A percentile compares a stretch with the other conserved stretches of the same genome.
Evolutionary conservation across 1,284 basidiomycete species (phyloP).

Genomic region (Trametes versicolor): DNA sequence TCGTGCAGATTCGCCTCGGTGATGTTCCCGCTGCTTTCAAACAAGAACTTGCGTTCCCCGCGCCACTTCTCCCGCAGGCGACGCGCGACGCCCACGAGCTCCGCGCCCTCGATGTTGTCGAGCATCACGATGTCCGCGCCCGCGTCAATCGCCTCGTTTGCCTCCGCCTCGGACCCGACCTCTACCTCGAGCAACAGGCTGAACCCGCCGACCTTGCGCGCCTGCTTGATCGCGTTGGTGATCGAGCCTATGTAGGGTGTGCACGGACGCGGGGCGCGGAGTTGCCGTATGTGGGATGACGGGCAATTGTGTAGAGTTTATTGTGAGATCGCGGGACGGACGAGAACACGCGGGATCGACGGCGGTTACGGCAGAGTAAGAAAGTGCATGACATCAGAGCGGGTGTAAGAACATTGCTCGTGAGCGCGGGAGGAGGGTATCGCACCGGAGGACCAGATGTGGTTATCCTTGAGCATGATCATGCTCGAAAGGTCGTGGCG

Average conservation of each 20-base stretch:
- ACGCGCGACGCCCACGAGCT: constrained; percentile 74
- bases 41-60: constrained; percentile 83
- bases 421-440: constrained; percentile 9
- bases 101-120: constrained; percentile 90
- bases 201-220: constrained; percentile 93
- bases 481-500: constrained; percentile 97
- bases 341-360: not conserved
- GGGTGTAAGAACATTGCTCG: not conserved
- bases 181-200: constrained; percentile 95
- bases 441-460: constrained; percentile 95
- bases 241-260: constrained; percentile 81
- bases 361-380: not conserved
- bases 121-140: constrained; percentile 99
- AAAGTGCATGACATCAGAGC: not conserved
- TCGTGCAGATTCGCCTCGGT: constrained; percentile 85
- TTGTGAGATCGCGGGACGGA: not conserved
- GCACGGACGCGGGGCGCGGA: not conserved
- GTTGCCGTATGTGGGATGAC: not conserved
- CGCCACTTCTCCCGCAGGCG: constrained; percentile 81
- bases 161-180: constrained; percentile 89
- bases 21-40: constrained; percentile 94
- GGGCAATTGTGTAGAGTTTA: not conserved
- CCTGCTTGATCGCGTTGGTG: constrained; percentile 85
- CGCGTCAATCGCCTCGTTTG: constrained; percentile 94
- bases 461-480: constrained; percentile 99